Evolutionary conservation across 768 basidiomycete genomes (phyloP), one percentile per base, ranked within the genome.

Genomic region (Asterophora lycoperdoides): DNA sequence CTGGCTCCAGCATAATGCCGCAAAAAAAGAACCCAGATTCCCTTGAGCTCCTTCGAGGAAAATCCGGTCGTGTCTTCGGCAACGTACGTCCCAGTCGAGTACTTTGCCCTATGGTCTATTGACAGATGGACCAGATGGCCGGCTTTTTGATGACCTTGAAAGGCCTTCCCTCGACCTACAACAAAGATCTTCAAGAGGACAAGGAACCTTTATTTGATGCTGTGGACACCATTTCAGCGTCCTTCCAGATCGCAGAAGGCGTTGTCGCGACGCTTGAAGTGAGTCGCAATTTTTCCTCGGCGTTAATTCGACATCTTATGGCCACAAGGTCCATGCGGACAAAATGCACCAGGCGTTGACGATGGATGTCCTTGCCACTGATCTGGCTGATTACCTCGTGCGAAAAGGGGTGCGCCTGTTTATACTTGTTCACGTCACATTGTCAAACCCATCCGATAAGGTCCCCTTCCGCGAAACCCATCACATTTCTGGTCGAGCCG

Each of bases 11-110:
- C 57, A 97, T 99, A 64, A 99, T 99, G 96, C 96, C 96, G 5
- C 96, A 98, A 64, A 98, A 99, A 74, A 99, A 98, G 72, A 97
- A 97, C 62, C 91, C 94, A 0, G 96, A 98, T 65, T 97, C 95
- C 8, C 73, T 96, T 46, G 96, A 99, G 67, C 76, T 99, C 17
- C 74, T 99, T 49, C 84, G 96, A 49, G 96, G 96, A 58, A 99
- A 99, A 68, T 80, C 89, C 28, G 96, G 96, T 4, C 84, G 96
- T 20, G 78, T 95, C 17, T 95, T 97, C 68, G 96, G 96, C 49
- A 85, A 92, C 61, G 92, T 89, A 61, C 57, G 78, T 68, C 20
- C 8, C 4, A 23, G 8, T 26, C 14, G 35, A 13, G 14, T 5
- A 46, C 28, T 18, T 20, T 35, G 6, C 20, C 34, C 20, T 49